Conservation (phyloP, 345 rosid genomes). For the Populus nigra region DNA sequence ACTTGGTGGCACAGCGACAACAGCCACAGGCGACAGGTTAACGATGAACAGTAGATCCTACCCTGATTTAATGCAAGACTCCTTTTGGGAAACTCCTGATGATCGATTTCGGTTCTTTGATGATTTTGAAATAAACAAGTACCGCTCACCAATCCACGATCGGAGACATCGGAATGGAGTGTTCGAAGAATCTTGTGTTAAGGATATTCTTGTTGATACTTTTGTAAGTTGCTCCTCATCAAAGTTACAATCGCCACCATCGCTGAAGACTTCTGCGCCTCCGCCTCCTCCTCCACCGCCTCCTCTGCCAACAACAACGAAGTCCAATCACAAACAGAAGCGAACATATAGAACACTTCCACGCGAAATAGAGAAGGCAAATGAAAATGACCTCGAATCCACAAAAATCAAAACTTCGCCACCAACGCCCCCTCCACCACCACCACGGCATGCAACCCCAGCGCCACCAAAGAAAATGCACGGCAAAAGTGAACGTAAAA, state of each 20-base stretch:
- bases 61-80: conserved; percentile 67
- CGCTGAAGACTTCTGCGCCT: conserved; percentile 23
- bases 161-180: conserved; percentile 24
- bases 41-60: conserved; percentile 72
- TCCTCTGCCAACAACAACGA: conserved; percentile 26
- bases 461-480: conserved; percentile 23
- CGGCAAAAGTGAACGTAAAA: conserved; percentile 51
- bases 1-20: conserved; percentile 14
- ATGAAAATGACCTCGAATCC: conserved; percentile 21
- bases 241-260: conserved; percentile 1
- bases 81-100: conserved; percentile 36
- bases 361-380: conserved; percentile 32
- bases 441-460: conserved; percentile 33
- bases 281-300: conserved; percentile 34
- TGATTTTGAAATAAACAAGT: conserved; percentile 57
- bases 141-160: conserved; percentile 23
- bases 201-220: conserved; percentile 61
- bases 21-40: conserved; percentile 37
- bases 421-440: conserved; percentile 38
- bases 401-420: conserved; percentile 28
- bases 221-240: conserved; percentile 38
- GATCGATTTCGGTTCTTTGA: conserved; percentile 62
- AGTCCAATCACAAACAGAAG: conserved; percentile 30
- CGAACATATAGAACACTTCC: conserved; percentile 31
- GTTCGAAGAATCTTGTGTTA: conserved; percentile 41